Percentiles rank a stretch among this genome's conserved stretches.
These are phyloP conservation scores for Solidago caesia DNA, from an alignment of 129 eudicot species.

Conservation along the genomic window DNA sequence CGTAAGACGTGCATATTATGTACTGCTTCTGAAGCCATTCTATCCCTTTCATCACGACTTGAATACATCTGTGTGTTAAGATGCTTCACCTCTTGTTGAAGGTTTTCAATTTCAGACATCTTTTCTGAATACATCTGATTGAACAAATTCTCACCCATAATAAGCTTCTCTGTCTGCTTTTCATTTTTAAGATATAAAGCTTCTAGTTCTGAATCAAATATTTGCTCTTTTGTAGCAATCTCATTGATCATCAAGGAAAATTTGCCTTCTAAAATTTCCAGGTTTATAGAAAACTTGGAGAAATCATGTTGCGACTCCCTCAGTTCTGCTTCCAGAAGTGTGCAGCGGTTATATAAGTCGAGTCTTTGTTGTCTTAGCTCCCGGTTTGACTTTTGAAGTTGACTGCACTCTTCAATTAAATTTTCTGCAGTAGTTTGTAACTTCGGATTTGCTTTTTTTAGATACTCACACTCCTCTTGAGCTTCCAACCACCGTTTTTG, in stretches of 20 bases:
- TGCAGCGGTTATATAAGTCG: constrained; percentile 42
- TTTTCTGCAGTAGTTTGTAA: constrained; percentile 63
- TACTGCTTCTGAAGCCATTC: constrained; percentile 42
- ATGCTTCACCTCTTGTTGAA: constrained; percentile 47
- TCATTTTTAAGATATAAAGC: constrained; percentile 35
- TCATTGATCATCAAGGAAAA: constrained; percentile 38
- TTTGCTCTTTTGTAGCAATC: constrained; percentile 44
- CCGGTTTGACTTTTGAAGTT: constrained; percentile 55
- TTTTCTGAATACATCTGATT: constrained; percentile 43
- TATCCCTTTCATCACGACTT: constrained; percentile 42
- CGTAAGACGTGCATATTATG: constrained; percentile 45
- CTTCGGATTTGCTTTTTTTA: constrained; percentile 58
- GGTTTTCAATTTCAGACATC: constrained; percentile 42
- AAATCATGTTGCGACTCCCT: constrained; percentile 42
- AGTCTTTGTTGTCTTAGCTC: constrained; percentile 62
- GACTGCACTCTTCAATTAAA: constrained; percentile 63
- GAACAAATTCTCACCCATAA: constrained; percentile 35
- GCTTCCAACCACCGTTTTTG: constrained; percentile 68
- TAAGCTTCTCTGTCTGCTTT: constrained; percentile 44
- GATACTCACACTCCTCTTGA: constrained; percentile 64
- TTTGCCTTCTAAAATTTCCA: constrained; percentile 48
- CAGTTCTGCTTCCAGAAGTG: constrained; percentile 48
- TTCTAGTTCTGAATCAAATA: constrained; percentile 48
- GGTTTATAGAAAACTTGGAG: constrained; percentile 30
- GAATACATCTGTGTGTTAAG: constrained; percentile 45